Percentiles rank a stretch among this genome's conserved stretches.
These are phyloP conservation scores for Hortiboletus campestris DNA, from an alignment of 768 basidiomycete genomes.

Conservation along the genomic window DNA sequence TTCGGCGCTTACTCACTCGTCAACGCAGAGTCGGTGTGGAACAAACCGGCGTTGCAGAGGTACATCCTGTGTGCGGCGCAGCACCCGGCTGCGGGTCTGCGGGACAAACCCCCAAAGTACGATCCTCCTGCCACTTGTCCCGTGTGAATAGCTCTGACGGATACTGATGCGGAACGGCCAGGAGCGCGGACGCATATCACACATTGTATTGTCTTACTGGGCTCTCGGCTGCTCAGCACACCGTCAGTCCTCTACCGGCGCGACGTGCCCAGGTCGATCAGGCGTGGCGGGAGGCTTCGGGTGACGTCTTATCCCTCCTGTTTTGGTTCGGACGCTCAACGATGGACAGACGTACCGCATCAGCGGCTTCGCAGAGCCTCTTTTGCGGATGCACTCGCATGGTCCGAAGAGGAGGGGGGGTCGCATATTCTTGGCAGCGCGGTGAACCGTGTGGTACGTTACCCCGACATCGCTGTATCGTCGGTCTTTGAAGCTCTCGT, in stretches of 20 bases:
- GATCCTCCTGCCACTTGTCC: constrained; percentile 11
- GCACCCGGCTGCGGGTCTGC: constrained; percentile 77
- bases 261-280: constrained; percentile 34
- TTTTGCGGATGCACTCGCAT: constrained; percentile 57
- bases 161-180: constrained; percentile 30
- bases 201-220: constrained; percentile 92
- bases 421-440: constrained; percentile 55
- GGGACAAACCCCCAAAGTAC: constrained; percentile 96
- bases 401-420: constrained; percentile 66
- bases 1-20: not conserved
- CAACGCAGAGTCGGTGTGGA: constrained; percentile 45
- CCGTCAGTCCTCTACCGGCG: constrained; percentile 48
- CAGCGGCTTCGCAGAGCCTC: constrained; percentile 40
- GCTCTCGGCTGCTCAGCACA: constrained; percentile 85
- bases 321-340: constrained; percentile 5
- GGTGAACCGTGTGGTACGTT: constrained; percentile 61
- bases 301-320: not conserved
- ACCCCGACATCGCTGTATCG: not conserved
- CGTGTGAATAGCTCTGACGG: not conserved
- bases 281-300: constrained; percentile 38
- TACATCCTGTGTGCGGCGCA: constrained; percentile 88
- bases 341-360: constrained; percentile 22
- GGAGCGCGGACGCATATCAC: constrained; percentile 92
- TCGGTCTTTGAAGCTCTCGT: not conserved
- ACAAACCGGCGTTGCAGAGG: constrained; percentile 75